Evolutionary conservation across 2,329 filamentous ascomycete species (phyloP).

Genomic region (Malbranchea cinnamomea): DNA sequence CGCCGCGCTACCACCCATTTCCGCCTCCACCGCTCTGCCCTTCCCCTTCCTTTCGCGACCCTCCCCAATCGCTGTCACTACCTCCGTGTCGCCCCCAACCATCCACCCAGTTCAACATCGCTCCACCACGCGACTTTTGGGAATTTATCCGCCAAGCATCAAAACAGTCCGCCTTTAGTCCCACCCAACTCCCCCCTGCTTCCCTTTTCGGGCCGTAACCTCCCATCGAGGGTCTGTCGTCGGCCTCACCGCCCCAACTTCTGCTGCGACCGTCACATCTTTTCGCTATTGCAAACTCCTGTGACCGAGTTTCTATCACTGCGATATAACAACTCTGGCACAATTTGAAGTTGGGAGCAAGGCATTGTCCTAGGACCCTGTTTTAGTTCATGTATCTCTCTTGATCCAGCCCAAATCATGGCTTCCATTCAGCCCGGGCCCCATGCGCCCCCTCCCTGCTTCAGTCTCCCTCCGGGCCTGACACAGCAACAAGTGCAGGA

Average conservation of each 20-base stretch:
- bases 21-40: conserved; percentile 26
- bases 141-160: conserved; percentile 17
- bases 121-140: conserved; percentile 8
- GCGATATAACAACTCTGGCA: not conserved
- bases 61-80: conserved; percentile 12
- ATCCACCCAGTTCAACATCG: conserved; percentile 12
- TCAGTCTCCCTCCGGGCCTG: conserved; percentile 48
- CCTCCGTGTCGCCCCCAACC: conserved; percentile 12
- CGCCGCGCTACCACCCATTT: conserved; percentile 23
- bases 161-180: conserved; percentile 5
- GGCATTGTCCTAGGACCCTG: conserved; percentile 6
- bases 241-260: not conserved
- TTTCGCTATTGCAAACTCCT: too few species aligned
- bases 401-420: conserved; percentile 37
- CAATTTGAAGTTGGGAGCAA: not conserved
- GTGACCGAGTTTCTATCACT: too few species aligned
- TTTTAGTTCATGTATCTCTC: conserved; percentile 18
- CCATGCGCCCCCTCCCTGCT: conserved; percentile 50
- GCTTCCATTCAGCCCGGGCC: conserved; percentile 64
- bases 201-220: conserved; percentile 1
- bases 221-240: not conserved
- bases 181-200: conserved; percentile 2
- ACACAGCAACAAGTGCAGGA: conserved; percentile 68
- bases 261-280: conserved; percentile 1
- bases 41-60: conserved; percentile 19